phyloP scores from a whole-genome alignment of 2,329 filamentous ascomycete genomes.

The Tolypocladium ovalisporum region DNA sequence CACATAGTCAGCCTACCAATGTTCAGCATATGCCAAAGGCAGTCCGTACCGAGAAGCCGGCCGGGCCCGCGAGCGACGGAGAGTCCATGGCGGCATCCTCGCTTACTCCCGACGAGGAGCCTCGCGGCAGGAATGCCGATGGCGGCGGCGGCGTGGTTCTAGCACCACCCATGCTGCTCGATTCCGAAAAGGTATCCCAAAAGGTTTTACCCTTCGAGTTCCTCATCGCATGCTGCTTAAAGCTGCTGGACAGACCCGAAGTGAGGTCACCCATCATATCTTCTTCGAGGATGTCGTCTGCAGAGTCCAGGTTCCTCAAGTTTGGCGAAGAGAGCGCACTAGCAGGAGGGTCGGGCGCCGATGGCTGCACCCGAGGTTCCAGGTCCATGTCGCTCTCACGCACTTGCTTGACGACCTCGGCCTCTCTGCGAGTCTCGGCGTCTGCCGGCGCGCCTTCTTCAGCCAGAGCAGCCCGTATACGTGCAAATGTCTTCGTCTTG shows the following conservation, averaged over 20 bases:
- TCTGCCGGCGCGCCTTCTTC: conserved; percentile 86
- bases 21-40: background rate
- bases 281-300: conserved; percentile 63
- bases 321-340: conserved; percentile 61
- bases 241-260: conserved; percentile 48
- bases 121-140: conserved; percentile 48
- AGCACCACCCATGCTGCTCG: conserved; percentile 39
- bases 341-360: conserved; percentile 33
- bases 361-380: conserved; percentile 29
- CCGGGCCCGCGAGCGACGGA: conserved; percentile 33
- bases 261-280: conserved; percentile 49
- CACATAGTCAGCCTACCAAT: conserved; percentile 1
- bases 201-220: conserved; percentile 58
- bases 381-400: conserved; percentile 73
- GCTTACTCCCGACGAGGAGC: conserved; percentile 49
- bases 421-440: conserved; percentile 79
- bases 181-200: conserved; percentile 71
- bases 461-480: conserved; percentile 78
- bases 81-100: conserved; percentile 68
- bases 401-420: conserved; percentile 91
- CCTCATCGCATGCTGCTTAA: conserved; percentile 62
- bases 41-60: conserved; percentile 21
- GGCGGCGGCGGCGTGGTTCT: conserved; percentile 57
- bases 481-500: conserved; percentile 91
- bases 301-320: conserved; percentile 49